Evolutionary conservation across 2,329 filamentous ascomycete genomes (phyloP).

Genomic region (Aspergillus pseudoglaucus): DNA sequence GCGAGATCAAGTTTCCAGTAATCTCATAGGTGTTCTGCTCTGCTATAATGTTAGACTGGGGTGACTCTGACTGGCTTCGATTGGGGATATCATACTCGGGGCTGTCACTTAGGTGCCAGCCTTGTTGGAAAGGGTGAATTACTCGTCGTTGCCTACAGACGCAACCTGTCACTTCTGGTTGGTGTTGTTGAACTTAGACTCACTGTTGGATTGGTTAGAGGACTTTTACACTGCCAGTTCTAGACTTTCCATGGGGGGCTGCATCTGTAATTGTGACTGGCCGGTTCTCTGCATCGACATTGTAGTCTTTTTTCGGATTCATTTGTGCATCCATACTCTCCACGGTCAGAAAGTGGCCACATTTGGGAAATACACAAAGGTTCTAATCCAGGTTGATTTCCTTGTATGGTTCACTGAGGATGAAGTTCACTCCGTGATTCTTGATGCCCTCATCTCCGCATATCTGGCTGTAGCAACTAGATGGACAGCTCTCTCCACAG

Average conservation of each 20-base stretch:
- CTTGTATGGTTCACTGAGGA: constrained; percentile 48
- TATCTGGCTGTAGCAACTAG: constrained; percentile 48
- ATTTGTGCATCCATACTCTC: constrained; percentile 57
- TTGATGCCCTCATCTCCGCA: constrained; percentile 45
- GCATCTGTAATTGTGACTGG: constrained; percentile 19
- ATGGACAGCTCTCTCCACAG: constrained; percentile 59
- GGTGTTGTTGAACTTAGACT: not conserved
- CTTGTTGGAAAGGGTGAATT: not conserved
- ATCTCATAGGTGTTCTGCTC: not conserved
- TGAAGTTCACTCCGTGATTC: constrained; percentile 49
- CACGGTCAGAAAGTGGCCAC: constrained; percentile 58
- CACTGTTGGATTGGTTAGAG: not conserved
- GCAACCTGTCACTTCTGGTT: not conserved
- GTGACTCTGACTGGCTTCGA: not conserved
- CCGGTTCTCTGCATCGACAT: constrained; percentile 15
- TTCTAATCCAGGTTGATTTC: constrained; percentile 54
- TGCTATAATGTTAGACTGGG: not conserved
- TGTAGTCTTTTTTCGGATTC: constrained; percentile 39
- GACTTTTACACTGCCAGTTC: not conserved
- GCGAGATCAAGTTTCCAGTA: not conserved
- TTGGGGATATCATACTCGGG: not conserved
- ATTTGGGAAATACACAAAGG: constrained; percentile 57
- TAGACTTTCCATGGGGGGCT: not conserved
- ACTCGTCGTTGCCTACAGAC: not conserved
- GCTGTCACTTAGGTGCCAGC: not conserved